Conservation (phyloP, 768 basidiomycete genomes). For the Boletus fagicola region DNA sequence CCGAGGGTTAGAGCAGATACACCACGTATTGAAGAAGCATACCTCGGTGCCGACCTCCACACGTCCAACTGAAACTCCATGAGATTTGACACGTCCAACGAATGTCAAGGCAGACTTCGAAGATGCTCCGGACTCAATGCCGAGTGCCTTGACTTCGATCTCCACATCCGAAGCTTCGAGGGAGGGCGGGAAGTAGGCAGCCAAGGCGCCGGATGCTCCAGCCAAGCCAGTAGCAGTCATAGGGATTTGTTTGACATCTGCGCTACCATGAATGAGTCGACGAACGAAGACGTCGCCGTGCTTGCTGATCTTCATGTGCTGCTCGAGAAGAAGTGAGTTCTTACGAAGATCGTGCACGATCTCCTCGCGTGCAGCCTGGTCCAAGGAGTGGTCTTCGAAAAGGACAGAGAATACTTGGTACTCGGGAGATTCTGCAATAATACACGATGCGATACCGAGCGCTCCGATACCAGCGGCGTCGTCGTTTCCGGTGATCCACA, state of each 20-base stretch:
- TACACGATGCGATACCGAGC: conserved; percentile 28
- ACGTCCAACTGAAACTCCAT: conserved; percentile 5
- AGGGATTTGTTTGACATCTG: conserved; percentile 16
- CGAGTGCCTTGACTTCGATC: conserved; percentile 17
- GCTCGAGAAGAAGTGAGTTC: conserved; percentile 27
- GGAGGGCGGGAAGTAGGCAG: conserved; percentile 21
- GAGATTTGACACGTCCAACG: conserved; percentile 20
- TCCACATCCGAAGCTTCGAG: conserved; percentile 21
- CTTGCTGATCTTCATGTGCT: conserved; percentile 30
- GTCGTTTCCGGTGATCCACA: conserved; percentile 33
- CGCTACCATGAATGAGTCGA: conserved; percentile 29
- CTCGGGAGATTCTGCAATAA: conserved; percentile 31
- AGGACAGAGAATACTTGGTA: conserved; percentile 29
- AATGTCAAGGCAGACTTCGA: conserved; percentile 17
- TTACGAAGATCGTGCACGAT: conserved; percentile 26
- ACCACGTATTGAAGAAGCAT: neutral
- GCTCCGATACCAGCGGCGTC: conserved; percentile 32
- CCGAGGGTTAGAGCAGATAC: neutral
- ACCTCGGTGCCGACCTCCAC: conserved; percentile 13
- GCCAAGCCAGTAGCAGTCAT: conserved; percentile 18
- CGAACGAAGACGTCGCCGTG: conserved; percentile 30
- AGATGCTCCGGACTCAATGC: conserved; percentile 3
- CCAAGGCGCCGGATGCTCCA: conserved; percentile 8
- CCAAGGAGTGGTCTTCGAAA: conserved; percentile 30
- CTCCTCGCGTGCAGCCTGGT: conserved; percentile 22